Base-by-base conservation (phyloP, 352 stramenopile species). In the Phytophthora sansomeana region DNA sequence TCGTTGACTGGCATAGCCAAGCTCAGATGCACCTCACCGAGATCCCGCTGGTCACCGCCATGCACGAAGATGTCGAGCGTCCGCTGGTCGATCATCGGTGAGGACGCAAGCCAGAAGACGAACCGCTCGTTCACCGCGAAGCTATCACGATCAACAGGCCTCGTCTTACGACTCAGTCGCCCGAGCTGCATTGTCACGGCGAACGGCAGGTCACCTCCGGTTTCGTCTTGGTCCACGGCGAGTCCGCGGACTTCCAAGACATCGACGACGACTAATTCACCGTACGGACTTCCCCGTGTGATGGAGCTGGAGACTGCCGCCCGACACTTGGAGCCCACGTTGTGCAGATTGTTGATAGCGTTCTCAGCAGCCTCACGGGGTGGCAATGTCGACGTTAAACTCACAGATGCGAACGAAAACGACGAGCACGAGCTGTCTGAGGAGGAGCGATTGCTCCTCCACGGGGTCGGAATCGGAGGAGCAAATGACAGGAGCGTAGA, bases 11-110 rank as follows among this genome's bases (percentile, higher is more conserved):
- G 85, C 41, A 93, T 81, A 3, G 81, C 67, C 17, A 93, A 57
- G 28, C 77, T 83, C 26, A 93, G 54, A 64, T 91, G 85, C 49
- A 93, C 79, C 71, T 93, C 82, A 5, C 85, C 85, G 5, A 91
- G 63, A 11, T 91, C 72, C n/a, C 83, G 74, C 13, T 87, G 72
- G 28, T 83, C 66, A 9, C 67, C 29, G 46, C 81, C 78, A 44
- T 70, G 76, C n/a, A 93, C 62, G 26, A 77, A 76, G 44, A 91
- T 48, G 39, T 77, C 78, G 26, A 91, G 59, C 11, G 73, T 67
- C 9, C 71, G 71, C 35, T 80, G 59, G 17, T 87, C 78, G 52
- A 77, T 83, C 0, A 74, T 59, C 0, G 75, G 72, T 11, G 78
- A 83, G 0, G 80, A 82, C 24, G 80, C 72, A 17, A 89, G 35